Conservation (phyloP, 805 yeast species). For the Metschnikowia matae region DNA sequence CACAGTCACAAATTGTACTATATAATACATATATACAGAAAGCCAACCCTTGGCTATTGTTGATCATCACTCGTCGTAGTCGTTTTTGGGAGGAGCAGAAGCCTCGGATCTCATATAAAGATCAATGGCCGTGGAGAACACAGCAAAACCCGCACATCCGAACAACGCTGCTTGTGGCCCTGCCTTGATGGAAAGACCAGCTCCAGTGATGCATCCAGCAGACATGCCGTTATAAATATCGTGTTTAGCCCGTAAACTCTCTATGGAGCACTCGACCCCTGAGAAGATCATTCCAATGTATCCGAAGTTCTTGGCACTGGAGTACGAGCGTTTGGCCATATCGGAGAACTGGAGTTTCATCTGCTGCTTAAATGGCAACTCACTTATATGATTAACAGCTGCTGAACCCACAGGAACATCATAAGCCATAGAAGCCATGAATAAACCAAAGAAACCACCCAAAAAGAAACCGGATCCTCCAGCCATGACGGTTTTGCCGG, state of each 20-base stretch:
- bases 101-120: slow-evolving; percentile 19
- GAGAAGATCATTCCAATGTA: slow-evolving; percentile 21
- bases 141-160: slow-evolving; percentile 98
- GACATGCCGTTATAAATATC: slow-evolving; percentile 87
- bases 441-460: slow-evolving; percentile 93
- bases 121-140: slow-evolving; percentile 73
- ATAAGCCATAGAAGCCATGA: slow-evolving; percentile 84
- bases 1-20: slow-evolving; percentile 7
- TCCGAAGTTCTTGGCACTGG: slow-evolving; percentile 81
- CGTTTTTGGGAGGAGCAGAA: slow-evolving; percentile 72
- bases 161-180: slow-evolving; percentile 90
- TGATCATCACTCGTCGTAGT: slow-evolving; percentile 58
- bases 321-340: slow-evolving; percentile 85
- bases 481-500: slow-evolving; percentile 87
- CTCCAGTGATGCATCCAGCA: slow-evolving; percentile 97
- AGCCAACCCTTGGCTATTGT: neutral
- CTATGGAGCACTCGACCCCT: slow-evolving; percentile 20
- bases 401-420: slow-evolving; percentile 72
- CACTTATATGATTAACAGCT: slow-evolving; percentile 57
- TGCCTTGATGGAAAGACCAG: slow-evolving; percentile 84
- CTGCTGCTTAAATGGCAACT: slow-evolving; percentile 88
- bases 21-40: slow-evolving; percentile 10
- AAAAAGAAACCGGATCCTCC: slow-evolving; percentile 92
- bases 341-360: slow-evolving; percentile 86
- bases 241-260: slow-evolving; percentile 45